Conservation (phyloP, 768 basidiomycete genomes). For the Pleurotus pulmonarius region DNA sequence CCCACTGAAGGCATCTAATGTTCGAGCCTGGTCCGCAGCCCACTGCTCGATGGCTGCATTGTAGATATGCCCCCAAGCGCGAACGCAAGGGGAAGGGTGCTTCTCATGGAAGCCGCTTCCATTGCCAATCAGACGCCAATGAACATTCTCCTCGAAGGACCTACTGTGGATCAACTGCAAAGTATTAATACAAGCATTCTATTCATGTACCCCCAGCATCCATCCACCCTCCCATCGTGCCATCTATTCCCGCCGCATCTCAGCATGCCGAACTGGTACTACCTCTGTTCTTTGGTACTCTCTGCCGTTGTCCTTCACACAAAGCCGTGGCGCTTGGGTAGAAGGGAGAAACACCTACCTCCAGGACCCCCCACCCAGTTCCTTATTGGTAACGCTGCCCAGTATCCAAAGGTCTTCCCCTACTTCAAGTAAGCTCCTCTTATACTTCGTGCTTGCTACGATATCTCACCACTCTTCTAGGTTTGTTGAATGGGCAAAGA, state of each 20-base stretch:
- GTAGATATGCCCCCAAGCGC: too few relatives aligned
- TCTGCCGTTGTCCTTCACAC: neutral
- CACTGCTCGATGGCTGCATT: too few relatives aligned
- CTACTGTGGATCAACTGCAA: too few relatives aligned
- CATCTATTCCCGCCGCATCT: neutral
- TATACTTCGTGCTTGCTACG: neutral
- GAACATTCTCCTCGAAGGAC: too few relatives aligned
- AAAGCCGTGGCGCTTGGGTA: slow-evolving; percentile 7
- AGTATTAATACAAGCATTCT: too few relatives aligned
- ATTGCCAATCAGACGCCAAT: too few relatives aligned
- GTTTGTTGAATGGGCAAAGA: slow-evolving; percentile 13
- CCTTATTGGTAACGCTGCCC: slow-evolving; percentile 18
- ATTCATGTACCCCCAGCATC: too few relatives aligned
- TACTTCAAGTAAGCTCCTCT: neutral
- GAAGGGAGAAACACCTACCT: slow-evolving; percentile 15
- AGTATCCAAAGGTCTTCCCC: slow-evolving; percentile 16
- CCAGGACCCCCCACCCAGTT: slow-evolving; percentile 21
- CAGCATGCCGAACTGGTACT: neutral
- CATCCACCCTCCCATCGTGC: neutral
- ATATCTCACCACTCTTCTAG: neutral
- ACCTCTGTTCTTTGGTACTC: neutral
- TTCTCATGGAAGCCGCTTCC: too few relatives aligned
- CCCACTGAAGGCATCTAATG: too few relatives aligned
- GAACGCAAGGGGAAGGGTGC: too few relatives aligned
- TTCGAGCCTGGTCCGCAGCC: too few relatives aligned